A percentile compares a stretch with the other conserved stretches of the same genome.
phyloP scores from a whole-genome alignment of 2,329 filamentous ascomycete species.

The Cytospora schulzeri region DNA sequence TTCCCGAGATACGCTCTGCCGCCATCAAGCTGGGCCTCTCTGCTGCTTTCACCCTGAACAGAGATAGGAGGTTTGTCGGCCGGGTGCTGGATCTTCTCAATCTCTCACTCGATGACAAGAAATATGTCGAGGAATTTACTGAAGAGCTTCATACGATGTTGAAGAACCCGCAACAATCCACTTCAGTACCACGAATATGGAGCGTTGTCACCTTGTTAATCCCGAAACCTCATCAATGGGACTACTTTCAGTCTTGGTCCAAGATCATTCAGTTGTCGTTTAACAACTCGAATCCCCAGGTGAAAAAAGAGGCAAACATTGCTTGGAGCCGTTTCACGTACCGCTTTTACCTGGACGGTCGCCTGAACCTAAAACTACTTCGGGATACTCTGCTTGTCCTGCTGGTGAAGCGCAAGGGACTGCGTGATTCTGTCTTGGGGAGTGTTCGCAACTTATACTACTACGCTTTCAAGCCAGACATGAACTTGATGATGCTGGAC shows the following conservation, averaged over 20 bases:
- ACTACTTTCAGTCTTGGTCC: slow-evolving; percentile 74
- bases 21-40: slow-evolving; percentile 76
- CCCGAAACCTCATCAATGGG: slow-evolving; percentile 71
- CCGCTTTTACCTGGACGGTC: slow-evolving; percentile 65
- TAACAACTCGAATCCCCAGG: slow-evolving; percentile 72
- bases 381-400: slow-evolving; percentile 70
- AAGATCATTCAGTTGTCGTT: slow-evolving; percentile 80
- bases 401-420: slow-evolving; percentile 64
- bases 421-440: slow-evolving; percentile 61
- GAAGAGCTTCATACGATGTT: slow-evolving; percentile 70
- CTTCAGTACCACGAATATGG: slow-evolving; percentile 85
- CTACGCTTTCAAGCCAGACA: slow-evolving; percentile 75
- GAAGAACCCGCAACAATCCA: slow-evolving; percentile 61
- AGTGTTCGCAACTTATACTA: slow-evolving; percentile 82
- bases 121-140: slow-evolving; percentile 70
- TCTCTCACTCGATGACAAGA: slow-evolving; percentile 58
- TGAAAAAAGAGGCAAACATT: slow-evolving; percentile 75
- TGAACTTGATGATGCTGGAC: slow-evolving; percentile 67
- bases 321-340: slow-evolving; percentile 88
- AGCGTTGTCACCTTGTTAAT: slow-evolving; percentile 78
- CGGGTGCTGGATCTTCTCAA: slow-evolving; percentile 67
- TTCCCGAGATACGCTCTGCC: slow-evolving; percentile 74
- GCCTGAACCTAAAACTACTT: slow-evolving; percentile 42
- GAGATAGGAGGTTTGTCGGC: slow-evolving; percentile 67
- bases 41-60: slow-evolving; percentile 68